Evolutionary conservation across 805 yeast genomes (phyloP).

Genomic region (Peterozyma xylosa): DNA sequence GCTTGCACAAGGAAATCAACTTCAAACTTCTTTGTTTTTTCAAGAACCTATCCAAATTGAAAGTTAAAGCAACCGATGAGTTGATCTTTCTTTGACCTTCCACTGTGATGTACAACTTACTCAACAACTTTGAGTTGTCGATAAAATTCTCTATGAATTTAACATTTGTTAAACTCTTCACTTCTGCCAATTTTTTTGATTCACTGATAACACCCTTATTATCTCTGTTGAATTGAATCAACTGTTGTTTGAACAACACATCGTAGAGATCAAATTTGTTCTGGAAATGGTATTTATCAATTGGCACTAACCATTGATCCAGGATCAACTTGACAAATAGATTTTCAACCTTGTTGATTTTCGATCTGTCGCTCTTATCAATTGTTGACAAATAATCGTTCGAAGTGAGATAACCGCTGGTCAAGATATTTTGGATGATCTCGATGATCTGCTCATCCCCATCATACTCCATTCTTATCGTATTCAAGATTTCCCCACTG

Average conservation of each 20-base stretch:
- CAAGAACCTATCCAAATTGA: slow-evolving; percentile 61
- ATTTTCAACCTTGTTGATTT: slow-evolving; percentile 21
- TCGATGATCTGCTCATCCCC: slow-evolving; percentile 34
- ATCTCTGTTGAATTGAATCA: slow-evolving; percentile 20
- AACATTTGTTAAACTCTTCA: slow-evolving; percentile 46
- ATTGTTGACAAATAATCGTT: slow-evolving; percentile 34
- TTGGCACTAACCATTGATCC: slow-evolving; percentile 44
- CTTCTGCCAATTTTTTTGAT: slow-evolving; percentile 48
- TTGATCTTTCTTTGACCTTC: slow-evolving; percentile 31
- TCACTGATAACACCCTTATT: slow-evolving; percentile 33
- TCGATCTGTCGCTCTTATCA: slow-evolving; percentile 18
- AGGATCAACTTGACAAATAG: slow-evolving; percentile 38
- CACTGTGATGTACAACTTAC: background rate
- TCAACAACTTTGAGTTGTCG: slow-evolving; percentile 3
- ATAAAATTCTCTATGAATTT: slow-evolving; percentile 25
- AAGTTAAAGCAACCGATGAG: slow-evolving; percentile 42
- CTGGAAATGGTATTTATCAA: slow-evolving; percentile 24
- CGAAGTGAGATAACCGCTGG: slow-evolving; percentile 58
- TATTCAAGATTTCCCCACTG: slow-evolving; percentile 66
- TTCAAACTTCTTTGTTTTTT: slow-evolving; percentile 60
- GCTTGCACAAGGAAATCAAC: slow-evolving; percentile 53
- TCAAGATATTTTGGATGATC: slow-evolving; percentile 61
- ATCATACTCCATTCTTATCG: slow-evolving; percentile 34
- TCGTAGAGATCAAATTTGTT: slow-evolving; percentile 22
- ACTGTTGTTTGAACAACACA: slow-evolving; percentile 31